Evolutionary conservation across 108 stramenopile genomes (phyloP).

Genomic region (Cylindrotheca closterium): DNA sequence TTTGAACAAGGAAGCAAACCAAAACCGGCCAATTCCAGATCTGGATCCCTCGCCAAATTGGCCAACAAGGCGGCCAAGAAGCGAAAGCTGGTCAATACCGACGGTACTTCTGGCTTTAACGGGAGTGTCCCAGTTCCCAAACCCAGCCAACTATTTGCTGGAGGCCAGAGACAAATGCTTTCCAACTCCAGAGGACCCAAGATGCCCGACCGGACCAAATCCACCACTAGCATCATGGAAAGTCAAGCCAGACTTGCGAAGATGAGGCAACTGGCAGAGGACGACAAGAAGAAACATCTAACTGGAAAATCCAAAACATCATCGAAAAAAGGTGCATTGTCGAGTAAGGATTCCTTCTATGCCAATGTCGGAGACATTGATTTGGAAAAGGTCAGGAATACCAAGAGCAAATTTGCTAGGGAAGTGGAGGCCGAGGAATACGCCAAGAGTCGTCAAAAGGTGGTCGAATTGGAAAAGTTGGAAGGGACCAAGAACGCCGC

Average conservation of each 20-base stretch:
- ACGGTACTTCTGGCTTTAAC: constrained; percentile 42
- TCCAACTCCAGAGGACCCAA: background rate
- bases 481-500: constrained; percentile 24
- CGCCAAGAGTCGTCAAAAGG: constrained; percentile 45
- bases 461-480: constrained; percentile 68
- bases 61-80: background rate
- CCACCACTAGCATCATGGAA: background rate
- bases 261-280: background rate
- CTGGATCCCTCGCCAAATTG: background rate
- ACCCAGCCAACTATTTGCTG: constrained; percentile 42
- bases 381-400: constrained; percentile 7
- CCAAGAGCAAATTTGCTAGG: constrained; percentile 70
- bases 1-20: constrained; percentile 8
- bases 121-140: constrained; percentile 71
- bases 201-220: background rate
- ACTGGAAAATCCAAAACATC: background rate
- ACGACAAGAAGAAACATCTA: constrained; percentile 1
- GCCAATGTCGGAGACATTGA: background rate
- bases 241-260: constrained; percentile 10
- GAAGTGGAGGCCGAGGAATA: constrained; percentile 76
- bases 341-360: background rate
- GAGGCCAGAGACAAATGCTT: background rate
- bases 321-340: background rate
- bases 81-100: background rate
- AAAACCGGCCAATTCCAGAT: background rate